phyloP scores from a whole-genome alignment of 306 rosid species.

The Abrus precatorius region DNA sequence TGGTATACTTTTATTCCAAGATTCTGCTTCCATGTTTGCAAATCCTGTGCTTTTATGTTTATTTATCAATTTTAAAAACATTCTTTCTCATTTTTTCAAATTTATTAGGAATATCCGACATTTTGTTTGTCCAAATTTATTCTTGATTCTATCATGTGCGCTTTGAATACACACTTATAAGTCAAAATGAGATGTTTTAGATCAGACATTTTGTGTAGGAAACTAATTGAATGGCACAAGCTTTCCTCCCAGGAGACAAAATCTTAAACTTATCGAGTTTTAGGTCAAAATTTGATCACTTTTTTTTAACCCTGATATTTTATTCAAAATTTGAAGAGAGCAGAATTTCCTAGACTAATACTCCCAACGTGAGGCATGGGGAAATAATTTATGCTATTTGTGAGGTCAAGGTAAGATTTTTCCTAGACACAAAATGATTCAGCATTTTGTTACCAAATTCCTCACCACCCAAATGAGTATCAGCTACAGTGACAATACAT shows the following conservation, averaged over 20 bases:
- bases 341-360: background rate
- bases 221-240: background rate
- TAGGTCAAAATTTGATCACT: background rate
- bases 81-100: constrained; percentile 17
- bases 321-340: background rate
- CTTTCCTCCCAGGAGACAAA: background rate
- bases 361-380: background rate
- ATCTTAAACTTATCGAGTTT: background rate
- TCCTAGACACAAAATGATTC: no score
- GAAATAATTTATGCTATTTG: background rate
- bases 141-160: constrained; percentile 4
- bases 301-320: background rate
- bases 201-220: constrained; percentile 16
- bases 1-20: constrained; percentile 69
- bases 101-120: background rate
- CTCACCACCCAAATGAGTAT: no score
- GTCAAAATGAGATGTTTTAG: background rate
- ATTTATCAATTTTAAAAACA: constrained; percentile 6
- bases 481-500: no score
- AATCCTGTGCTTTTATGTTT: constrained; percentile 15
- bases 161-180: constrained; percentile 15
- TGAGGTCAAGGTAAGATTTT: background rate
- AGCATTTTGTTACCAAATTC: no score
- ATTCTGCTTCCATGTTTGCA: constrained; percentile 39
- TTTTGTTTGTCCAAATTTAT: background rate